Evolutionary conservation across 352 stramenopile genomes (phyloP), one percentile per base, ranked within the genome.

Genomic region (Phytophthora rubi): DNA sequence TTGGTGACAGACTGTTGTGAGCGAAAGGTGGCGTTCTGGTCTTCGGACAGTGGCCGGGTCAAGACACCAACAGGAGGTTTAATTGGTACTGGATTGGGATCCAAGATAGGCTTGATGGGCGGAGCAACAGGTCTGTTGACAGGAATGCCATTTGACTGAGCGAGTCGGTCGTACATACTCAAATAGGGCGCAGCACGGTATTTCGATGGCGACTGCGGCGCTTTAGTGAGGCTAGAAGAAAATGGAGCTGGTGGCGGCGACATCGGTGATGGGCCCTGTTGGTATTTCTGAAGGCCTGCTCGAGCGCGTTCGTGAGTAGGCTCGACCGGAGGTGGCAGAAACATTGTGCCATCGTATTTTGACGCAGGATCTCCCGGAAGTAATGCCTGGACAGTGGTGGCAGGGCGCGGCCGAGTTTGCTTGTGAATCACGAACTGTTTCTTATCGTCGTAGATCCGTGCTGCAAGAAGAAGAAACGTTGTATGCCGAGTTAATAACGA

Each of bases 401-500:
- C 83, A 32, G 74, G 70, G n/a, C 75, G 80, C 3, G 68, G 59
- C 9, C 75, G 70, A 15, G 60, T 80, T 44, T 86, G 80, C 28
- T 83, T 80, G n/a, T 76, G 76, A 9, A 92, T 85, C 44, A 89
- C 64, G 58, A 91, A 94, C 49, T 91, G 76, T 53, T 94, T 92
- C 60, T 91, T 94, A 53, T 92, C 83, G 37, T 91, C 85, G 30
- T 94, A 94, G n/a, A 94, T 73, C 12, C 85, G 81, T 42, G 83
- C 86, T 93, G 44, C 18, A 47, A 21, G 7, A 47, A 42, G 23
- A 1, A n/a, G 2, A n/a, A 33, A 54, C 21, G 10, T 42, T 15
- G 35, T 47, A 26, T 35, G 15, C 53, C 59, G 30, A 49, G 51
- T 59, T 30, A 71, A 12, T 10, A 52, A 62, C 18, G 13, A 35